These are phyloP conservation scores for Podospora sp. DNA, from an alignment of 495 filamentous ascomycete genomes.

Conservation along the genomic window DNA sequence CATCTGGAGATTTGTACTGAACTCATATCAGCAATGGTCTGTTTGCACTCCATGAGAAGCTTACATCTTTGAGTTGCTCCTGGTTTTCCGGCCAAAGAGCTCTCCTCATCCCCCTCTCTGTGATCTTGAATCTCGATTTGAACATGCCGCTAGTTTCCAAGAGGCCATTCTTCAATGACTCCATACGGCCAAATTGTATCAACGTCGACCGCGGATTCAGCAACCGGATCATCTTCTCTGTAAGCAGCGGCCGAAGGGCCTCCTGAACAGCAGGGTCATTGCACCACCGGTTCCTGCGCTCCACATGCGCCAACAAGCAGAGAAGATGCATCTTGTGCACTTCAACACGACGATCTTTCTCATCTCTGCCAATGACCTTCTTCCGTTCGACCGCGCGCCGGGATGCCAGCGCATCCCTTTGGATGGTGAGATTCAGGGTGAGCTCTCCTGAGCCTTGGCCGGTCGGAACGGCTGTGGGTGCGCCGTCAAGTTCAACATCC, in stretches of 20 bases:
- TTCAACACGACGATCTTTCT: slow-evolving; percentile 71
- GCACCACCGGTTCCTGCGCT: slow-evolving; percentile 83
- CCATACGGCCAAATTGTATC: slow-evolving; percentile 70
- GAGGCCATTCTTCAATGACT: slow-evolving; percentile 77
- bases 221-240: slow-evolving; percentile 59
- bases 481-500: slow-evolving; percentile 40
- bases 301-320: slow-evolving; percentile 75
- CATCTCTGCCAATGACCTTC: slow-evolving; percentile 66
- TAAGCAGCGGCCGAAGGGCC: slow-evolving; percentile 61
- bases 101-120: slow-evolving; percentile 66
- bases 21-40: slow-evolving; percentile 24
- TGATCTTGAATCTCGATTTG: slow-evolving; percentile 66
- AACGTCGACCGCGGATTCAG: slow-evolving; percentile 65
- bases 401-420: slow-evolving; percentile 42
- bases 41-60: slow-evolving; percentile 18
- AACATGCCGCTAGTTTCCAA: slow-evolving; percentile 69
- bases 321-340: slow-evolving; percentile 86
- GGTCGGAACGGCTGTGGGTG: slow-evolving; percentile 22
- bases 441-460: slow-evolving; percentile 57
- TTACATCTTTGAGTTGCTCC: slow-evolving; percentile 59
- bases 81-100: slow-evolving; percentile 72
- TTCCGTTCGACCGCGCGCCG: slow-evolving; percentile 46
- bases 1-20: slow-evolving; percentile 56
- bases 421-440: slow-evolving; percentile 55
- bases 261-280: slow-evolving; percentile 70